Base-by-base conservation (phyloP, 441 rosid species). In the Euphorbia schlechtendalii region DNA sequence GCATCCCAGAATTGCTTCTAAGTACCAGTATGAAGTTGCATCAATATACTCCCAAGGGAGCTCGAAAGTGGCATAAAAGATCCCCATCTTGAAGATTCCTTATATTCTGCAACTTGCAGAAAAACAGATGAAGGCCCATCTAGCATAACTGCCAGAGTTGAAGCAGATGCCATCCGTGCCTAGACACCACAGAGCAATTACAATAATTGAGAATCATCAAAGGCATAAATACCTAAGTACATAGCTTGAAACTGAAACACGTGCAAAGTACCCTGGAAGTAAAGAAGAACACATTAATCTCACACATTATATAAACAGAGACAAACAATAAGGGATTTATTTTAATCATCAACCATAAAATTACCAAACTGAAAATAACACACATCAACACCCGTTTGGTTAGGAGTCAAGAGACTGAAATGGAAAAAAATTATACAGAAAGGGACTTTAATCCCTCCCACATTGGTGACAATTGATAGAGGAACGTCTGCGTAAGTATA, bases 1-100 rank as follows among this genome's bases (percentile, higher is more conserved):
- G 63, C 51, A 63, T 40, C 59, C 43, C 56, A 69, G 13, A 63
- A 66, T 65, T 58, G 22, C 68, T 68, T 64, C 59, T 76, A 71
- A 69, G 56, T 81, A 92, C 96, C 98, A 64, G 78, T 77, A 80
- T 89, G 98, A 76, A 92, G 96, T 82, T 89, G 96, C 88, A 92
- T 79, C 69, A 92, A 70, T 63, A 92, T 86, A 72, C 66, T 79
- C 66, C 98, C 98, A 74, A 89, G 95, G 59, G 96, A 87, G 75
- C 82, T 87, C 65, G 96, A 89, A 72, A 92, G 85, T 63, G 96
- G 79, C 85, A 82, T 84, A 75, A 82, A 89, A 59, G 96, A 87
- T 73, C 90, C 92, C 63, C 71, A 78, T 77, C 80, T 87, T 28
- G 76, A 73, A 48, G 86, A 77, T 75, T 92, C 96, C 74, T 82